Conservation (phyloP, 2,329 filamentous ascomycete genomes). For the Plenodomus tracheiphilus region DNA sequence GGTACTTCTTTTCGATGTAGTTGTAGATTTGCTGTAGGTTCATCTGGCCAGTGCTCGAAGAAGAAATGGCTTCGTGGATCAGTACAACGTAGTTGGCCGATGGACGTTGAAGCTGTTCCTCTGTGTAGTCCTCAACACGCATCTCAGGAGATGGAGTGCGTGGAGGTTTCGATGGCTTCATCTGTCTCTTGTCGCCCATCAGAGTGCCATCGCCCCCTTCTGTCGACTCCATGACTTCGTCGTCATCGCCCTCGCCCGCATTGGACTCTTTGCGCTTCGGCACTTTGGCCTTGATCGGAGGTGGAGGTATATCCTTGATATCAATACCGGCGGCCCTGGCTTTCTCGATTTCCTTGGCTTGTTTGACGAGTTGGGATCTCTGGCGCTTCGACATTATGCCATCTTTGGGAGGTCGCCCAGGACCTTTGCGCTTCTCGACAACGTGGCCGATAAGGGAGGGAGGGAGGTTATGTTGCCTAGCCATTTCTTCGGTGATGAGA, state of each 20-base stretch:
- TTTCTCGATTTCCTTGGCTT: conserved; percentile 53
- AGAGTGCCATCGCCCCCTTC: conserved; percentile 42
- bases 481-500: conserved; percentile 43
- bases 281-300: conserved; percentile 39
- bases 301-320: conserved; percentile 39
- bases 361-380: conserved; percentile 65
- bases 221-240: conserved; percentile 37
- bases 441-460: conserved; percentile 51
- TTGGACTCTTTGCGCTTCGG: conserved; percentile 43
- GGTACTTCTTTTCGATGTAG: conserved; percentile 64
- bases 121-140: conserved; percentile 67
- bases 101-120: conserved; percentile 73
- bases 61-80: conserved; percentile 64
- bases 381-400: conserved; percentile 82
- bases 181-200: conserved; percentile 49
- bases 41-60: conserved; percentile 59
- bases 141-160: conserved; percentile 66
- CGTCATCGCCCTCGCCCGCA: conserved; percentile 42
- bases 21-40: conserved; percentile 69
- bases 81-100: conserved; percentile 65
- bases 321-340: conserved; percentile 45
- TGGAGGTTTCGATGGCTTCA: conserved; percentile 53
- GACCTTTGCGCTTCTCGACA: conserved; percentile 67
- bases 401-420: conserved; percentile 80
- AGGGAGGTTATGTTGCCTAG: conserved; percentile 47